Evolutionary conservation across 768 basidiomycete species (phyloP), one percentile per base, ranked within the genome.

Genomic region (Cyclocybe cylindracea): DNA sequence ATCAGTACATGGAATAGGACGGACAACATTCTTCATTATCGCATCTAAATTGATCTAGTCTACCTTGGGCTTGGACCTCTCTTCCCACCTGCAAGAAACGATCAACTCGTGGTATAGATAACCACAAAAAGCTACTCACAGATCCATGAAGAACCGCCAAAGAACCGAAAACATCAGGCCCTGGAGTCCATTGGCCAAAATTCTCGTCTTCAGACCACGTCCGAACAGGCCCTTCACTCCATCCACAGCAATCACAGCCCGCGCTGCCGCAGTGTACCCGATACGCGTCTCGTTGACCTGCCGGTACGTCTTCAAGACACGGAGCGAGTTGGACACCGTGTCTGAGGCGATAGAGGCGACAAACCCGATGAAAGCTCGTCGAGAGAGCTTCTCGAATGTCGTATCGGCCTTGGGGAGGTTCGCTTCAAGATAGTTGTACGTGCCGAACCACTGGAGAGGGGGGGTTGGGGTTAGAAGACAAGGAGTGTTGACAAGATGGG

Each of bases 291-390:
- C 86, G 63, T 94, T 84, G 32, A 95, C 93, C 66, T 98, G 96
- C 11, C 95, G 76, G 70, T 97, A 98, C 0, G 96, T 98, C 79
- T 98, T 98, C 64, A 98, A 71, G 2, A 98, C 95, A 14, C 93
- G 83, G 1, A 98, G 74, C 5, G 88, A 92, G 72, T 98, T 98
- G 39, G 89, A 91, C 38, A 89, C 64, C 2, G 86, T 89, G 64
- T 98, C 96, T 9, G 91, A 94, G 2, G 85, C 76, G 46, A 97
- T 76, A 4, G 91, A 92, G 1, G 94, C 92, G 31, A 72, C 77
- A 68, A 98, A 98, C 1, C 94, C 96, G 56, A 98, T 97, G 66
- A 94, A 82, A 0, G 94, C 94, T 40, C 92, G 88, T 13, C 96
- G 85, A 2, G 72, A 53, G 33, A 97, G 82, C 54, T 81, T 85